Evolutionary conservation across 495 filamentous ascomycete species (phyloP), one percentile per base, ranked within the genome.

Genomic region (Xylaria nigripes): DNA sequence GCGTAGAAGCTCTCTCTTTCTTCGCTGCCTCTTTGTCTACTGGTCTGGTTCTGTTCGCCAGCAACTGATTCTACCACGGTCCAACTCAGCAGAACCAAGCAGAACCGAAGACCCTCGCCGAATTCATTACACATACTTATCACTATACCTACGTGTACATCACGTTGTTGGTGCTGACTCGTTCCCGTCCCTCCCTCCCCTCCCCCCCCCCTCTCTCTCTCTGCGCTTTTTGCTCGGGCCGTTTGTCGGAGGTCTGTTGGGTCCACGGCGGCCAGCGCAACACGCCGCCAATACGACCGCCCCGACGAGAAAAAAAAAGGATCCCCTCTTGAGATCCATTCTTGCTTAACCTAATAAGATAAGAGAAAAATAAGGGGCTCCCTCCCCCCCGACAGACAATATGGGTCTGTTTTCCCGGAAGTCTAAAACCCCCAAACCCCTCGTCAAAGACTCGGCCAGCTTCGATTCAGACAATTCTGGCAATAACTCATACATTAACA

Each of bases 401-500:
- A 55, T 80, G 77, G 77, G 77, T 61, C 61, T 80, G 49, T 80
- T 80, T 66, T 76, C 76, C 8, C 65, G 74, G 54, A 72, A 72
- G 45, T 68, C 72, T 41, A 73, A 72, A 61, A 63, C 75, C 22
- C 68, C 74, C n/a, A 74, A 71, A 68, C 63, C 69, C 13, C 57
- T 62, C 15, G 55, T 61, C 19, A 70, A 69, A 46, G 64, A 66
- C 48, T 56, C 64, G 50, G 67, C 68, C 48, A 68, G 68, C 46
- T 50, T 65, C 29, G 64, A 70, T 29, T 71, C 71, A 21, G 61
- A 67, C 55, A 63, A 56, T 51, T 67, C 66, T n/a, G 57, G 61
- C 48, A 30, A 65, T 36, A 58, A 62, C 56, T 58, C 49, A 44
- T 58, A 61, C 38, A 61, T 61, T 34, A 51, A 54, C 56, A 59